Base-by-base conservation (phyloP, 2,329 filamentous ascomycete genomes). In the Colletotrichum karsti region DNA sequence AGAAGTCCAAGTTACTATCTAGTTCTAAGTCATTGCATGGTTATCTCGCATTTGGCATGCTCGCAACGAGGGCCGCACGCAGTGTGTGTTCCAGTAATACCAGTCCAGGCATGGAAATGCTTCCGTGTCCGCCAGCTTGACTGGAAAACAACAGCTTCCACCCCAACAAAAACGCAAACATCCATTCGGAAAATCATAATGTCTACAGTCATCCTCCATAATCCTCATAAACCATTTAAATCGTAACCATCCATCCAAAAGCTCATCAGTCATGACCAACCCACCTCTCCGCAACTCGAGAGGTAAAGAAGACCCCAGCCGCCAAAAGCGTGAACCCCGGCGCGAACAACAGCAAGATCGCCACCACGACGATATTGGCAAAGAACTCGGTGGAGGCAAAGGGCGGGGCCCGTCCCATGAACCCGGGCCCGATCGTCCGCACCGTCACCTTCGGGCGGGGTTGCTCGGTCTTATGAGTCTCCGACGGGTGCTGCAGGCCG, bases 271-370 rank as follows among this genome's bases (percentile, higher is more conserved):
- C 63, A 15, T 64, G 53, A 2, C 60, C 53, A 41, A 12, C 53
- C 64, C 65, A 68, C 39, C 54, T 42, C 39, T 68, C 65, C 3
- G 65, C 65, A 46, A 68, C 53, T 12, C 65, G 37, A 8, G 65
- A 68, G 7, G 65, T 68, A 13, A 68, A 18, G 18, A 68, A 68
- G 12, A 68, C 37, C 1, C 65, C 65, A 6, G 65, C 65, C 37
- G 65, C 65, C 22, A 68, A 15, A 8, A 68, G 37, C 7, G 65
- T 68, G 8, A 68, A 68, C 3, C 65, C 65, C 10, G 65, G 65
- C 20, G 65, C 65, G 20, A 68, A 68, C 18, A 68, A 10, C 24
- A 68, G 12, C 9, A 68, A 24, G n/a, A 68, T 65, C 2, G 60
- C 65, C 20, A 68, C 65, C 1, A 68, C 46, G 3, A 54, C 39